Evolutionary conservation across 2,329 filamentous ascomycete genomes (phyloP).

Genomic region (Calonectria multiphialidica): DNA sequence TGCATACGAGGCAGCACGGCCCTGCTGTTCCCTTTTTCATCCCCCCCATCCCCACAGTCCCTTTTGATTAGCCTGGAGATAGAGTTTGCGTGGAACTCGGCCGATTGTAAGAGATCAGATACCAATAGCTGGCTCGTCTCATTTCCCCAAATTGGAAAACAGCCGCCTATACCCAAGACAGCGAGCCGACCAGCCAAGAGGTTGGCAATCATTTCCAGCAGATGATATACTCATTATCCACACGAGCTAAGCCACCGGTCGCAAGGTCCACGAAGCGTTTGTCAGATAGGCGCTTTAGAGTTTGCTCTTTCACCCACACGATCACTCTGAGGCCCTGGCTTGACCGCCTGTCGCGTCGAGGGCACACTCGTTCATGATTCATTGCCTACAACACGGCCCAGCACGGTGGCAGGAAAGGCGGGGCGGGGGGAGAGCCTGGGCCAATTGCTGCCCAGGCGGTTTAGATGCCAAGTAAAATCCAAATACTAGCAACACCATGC

Average conservation of each 20-base stretch:
- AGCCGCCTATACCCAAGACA: neutral
- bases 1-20: neutral
- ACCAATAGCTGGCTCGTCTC: slow-evolving; percentile 4
- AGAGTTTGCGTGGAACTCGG: slow-evolving; percentile 5
- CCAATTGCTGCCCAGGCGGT: neutral
- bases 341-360: neutral
- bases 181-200: neutral
- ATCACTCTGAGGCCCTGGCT: neutral
- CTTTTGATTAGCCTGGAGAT: slow-evolving; percentile 5
- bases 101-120: neutral
- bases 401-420: neutral
- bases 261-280: neutral
- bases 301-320: neutral
- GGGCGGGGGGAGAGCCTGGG: neutral
- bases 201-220: neutral
- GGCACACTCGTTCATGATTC: neutral
- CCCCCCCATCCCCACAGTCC: neutral
- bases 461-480: neutral
- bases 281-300: neutral
- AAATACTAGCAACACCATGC: neutral
- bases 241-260: too few species aligned
- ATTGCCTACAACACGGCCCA: neutral
- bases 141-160: neutral
- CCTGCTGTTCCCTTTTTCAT: neutral
- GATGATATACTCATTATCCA: too few species aligned